Evolutionary conservation across 192 early-diverging fungal species (phyloP).

Genomic region (Backusella sp.): DNA sequence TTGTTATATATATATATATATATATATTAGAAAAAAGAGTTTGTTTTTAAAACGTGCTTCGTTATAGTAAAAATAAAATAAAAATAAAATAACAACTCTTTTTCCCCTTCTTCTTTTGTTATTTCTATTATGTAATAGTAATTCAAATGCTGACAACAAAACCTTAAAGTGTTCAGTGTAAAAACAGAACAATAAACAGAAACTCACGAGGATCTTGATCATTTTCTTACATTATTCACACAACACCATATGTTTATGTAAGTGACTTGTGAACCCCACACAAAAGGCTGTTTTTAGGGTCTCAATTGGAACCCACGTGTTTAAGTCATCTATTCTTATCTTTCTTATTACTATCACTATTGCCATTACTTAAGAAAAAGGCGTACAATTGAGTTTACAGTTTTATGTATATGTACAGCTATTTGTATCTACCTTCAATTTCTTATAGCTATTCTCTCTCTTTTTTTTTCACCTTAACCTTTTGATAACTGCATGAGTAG

Average conservation of each 20-base stretch:
- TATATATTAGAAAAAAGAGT: too few relatives aligned
- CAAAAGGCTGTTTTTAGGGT: not conserved
- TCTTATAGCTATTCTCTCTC: not conserved
- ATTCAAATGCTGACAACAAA: too few relatives aligned
- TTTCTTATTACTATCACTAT: too few relatives aligned
- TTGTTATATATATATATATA: too few relatives aligned
- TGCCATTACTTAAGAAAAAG: too few relatives aligned
- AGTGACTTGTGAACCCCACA: not conserved
- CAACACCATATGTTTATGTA: not conserved
- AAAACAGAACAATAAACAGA: not conserved
- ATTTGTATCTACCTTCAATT: not conserved
- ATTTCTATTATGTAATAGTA: not conserved
- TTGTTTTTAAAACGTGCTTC: too few relatives aligned
- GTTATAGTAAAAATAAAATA: too few relatives aligned
- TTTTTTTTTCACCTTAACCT: not conserved
- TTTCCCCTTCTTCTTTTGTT: too few relatives aligned
- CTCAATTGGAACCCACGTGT: not conserved
- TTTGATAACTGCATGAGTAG: too few relatives aligned
- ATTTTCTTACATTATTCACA: not conserved
- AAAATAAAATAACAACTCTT: too few relatives aligned
- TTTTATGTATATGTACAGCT: too few relatives aligned
- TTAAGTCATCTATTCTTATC: not conserved
- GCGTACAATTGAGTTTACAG: too few relatives aligned
- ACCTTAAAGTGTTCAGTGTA: not conserved
- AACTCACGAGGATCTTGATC: not conserved